Base-by-base conservation (phyloP, 2,329 filamentous ascomycete genomes). In the Gremmenia infestans region DNA sequence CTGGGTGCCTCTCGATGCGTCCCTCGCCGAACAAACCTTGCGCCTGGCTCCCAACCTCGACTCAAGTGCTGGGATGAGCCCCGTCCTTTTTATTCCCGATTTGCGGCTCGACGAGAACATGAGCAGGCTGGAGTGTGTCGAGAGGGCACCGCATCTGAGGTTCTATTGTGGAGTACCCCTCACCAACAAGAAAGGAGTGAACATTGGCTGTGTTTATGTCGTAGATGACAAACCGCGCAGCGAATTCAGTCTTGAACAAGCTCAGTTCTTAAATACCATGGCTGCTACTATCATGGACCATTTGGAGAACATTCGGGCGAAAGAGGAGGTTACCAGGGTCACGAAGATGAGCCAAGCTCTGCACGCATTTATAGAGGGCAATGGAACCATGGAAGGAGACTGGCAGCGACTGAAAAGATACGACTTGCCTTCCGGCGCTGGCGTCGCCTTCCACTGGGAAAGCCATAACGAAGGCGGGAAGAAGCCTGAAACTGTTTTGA, bases 201-300 rank as follows among this genome's bases (percentile, higher is more conserved):
- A 64, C 22, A 67, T 67, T 37, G 65, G 65, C 1, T 60, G 62
- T 48, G 60, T 66, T 3, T 66, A 62, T 53, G 77, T 87, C 5
- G 71, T 85, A 4, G 83, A 86, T 60, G 77, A 80, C 36, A 72
- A 73, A 14, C 78, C 81, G 0, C 78, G 81, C 15, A 63, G 77
- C 43, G 80, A 78, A 0, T 65, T 88, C 11, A 71, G 72, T 12
- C 60, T 70, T 0, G 74, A 74, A 14, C 77, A 83, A 53, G 60
- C 78, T 2, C 73, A 75, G n/a, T 83, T 82, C 49, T 71, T 88
- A 65, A 77, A 78, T 45, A 80, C 81, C 28, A 74, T 86, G 68
- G 72, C 78, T 1, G 72, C 72, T 28, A 78, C 81, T 2, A 73
- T 83, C 3, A 82, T 85, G 72, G 77, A 82, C 39, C 83, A 87